Base-by-base conservation (phyloP, 23 red algal species). In the Gracilaria domingensis region DNA sequence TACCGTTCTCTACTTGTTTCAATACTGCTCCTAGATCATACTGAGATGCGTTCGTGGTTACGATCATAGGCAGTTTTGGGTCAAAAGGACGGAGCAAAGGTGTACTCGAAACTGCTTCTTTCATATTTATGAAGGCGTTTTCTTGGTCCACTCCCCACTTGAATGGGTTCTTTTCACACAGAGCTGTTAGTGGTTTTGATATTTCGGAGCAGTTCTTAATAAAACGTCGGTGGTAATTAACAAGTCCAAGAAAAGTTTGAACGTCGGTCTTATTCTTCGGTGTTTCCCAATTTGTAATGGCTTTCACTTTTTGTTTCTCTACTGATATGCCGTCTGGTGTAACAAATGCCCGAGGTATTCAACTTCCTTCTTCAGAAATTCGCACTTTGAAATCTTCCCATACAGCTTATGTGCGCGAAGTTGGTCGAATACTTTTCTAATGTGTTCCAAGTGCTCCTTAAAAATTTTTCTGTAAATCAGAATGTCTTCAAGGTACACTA, bases 191-290 rank as follows among this genome's bases (percentile, higher is more conserved):
- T 2, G 62, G 62, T 30, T 67, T 67, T 28, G 62, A 35, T 67
- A 30, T 67, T 23, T 7, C 5, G 55, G 36, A 75, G 26, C 32
- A 39, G 21, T 39, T 56, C 69, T 26, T 87, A 47, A 78, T 51
- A 33, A 88, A 58, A n/a, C 69, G 60, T 70, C 50, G 21, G 45
- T 76, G 59, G 45, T 78, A 51, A 49, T 88, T 78, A 13, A 88
- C 69, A 5, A 88, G 4, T 14, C 67, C 62, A 2, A n/a, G n/a
- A n/a, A n/a, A n/a, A n/a, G n/a, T n/a, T n/a, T 88, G 69, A 5
- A 78, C 9, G 3, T 76, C 37, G 23, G 44, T 49, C 13, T 88
- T 59, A 12, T 33, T 88, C 21, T 6, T 74, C 11, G 48, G 66
- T 6, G 58, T 83, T 12, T 26, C 37, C 57, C 80, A 83, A 65